Evolutionary conservation across 2,329 filamentous ascomycete species (phyloP).

Genomic region (Anthostomella pinea): DNA sequence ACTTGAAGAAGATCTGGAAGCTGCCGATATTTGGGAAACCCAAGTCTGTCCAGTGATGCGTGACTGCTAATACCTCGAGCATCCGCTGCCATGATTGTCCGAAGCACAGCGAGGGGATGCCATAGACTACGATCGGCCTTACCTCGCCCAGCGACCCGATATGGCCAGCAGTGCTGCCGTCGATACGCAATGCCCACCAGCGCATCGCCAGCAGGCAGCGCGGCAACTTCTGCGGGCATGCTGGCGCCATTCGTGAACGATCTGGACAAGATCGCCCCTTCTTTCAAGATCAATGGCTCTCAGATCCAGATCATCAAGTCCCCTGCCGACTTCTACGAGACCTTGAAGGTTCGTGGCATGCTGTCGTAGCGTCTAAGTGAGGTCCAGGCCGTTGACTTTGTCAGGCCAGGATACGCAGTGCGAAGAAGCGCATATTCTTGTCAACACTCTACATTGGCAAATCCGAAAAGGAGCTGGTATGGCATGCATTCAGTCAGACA

Average conservation of each 20-base stretch:
- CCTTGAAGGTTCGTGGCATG: slow-evolving; percentile 71
- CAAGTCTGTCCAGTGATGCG: too few species aligned
- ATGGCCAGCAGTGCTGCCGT: slow-evolving; percentile 36
- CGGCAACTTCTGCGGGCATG: slow-evolving; percentile 37
- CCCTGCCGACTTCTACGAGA: slow-evolving; percentile 87
- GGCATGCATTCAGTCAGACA: slow-evolving; percentile 5
- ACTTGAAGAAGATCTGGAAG: too few species aligned
- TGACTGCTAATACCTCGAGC: too few species aligned
- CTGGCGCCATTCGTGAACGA: slow-evolving; percentile 62
- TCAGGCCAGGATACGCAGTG: slow-evolving; percentile 76
- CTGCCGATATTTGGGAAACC: background rate
- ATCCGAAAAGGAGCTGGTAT: slow-evolving; percentile 79
- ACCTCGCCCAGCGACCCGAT: slow-evolving; percentile 17
- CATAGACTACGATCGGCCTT: slow-evolving; percentile 25
- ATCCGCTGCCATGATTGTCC: slow-evolving; percentile 25
- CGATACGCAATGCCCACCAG: slow-evolving; percentile 39
- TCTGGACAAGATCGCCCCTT: slow-evolving; percentile 84
- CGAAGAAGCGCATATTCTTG: slow-evolving; percentile 78
- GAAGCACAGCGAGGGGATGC: slow-evolving; percentile 28
- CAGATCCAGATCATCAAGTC: slow-evolving; percentile 76
- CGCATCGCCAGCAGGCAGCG: slow-evolving; percentile 21
- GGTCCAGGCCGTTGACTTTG: slow-evolving; percentile 4
- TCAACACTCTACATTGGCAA: slow-evolving; percentile 98
- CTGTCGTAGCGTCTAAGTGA: too few species aligned
- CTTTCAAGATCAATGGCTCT: slow-evolving; percentile 79